Conservation (phyloP, 306 rosid genomes). For the Vigna unguiculata region DNA sequence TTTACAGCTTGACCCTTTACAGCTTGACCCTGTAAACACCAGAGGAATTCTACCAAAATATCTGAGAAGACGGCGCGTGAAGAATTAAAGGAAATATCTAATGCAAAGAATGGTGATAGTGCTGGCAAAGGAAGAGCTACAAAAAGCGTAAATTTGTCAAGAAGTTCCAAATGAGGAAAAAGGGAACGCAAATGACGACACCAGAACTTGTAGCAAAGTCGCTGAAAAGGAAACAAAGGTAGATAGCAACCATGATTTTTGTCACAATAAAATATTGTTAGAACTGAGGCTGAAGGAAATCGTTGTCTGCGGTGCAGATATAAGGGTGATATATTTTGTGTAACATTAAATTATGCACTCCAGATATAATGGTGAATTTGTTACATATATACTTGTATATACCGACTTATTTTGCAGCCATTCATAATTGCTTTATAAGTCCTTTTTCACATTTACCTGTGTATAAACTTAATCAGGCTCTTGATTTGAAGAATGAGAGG, state of each 20-base stretch:
- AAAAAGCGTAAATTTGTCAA: constrained; percentile 42
- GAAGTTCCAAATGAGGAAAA: constrained; percentile 41
- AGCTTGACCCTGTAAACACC: constrained; percentile 23
- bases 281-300: background rate
- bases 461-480: constrained; percentile 34
- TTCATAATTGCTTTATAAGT: constrained; percentile 10
- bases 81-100: constrained; percentile 62
- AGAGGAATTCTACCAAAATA: constrained; percentile 28
- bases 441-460: constrained; percentile 25
- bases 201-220: background rate
- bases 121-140: constrained; percentile 40
- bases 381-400: constrained; percentile 17
- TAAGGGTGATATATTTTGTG: background rate
- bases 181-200: constrained; percentile 35
- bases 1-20: too few relatives aligned
- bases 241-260: background rate
- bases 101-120: constrained; percentile 54
- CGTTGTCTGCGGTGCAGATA: background rate
- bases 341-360: constrained; percentile 9
- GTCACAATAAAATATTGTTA: background rate
- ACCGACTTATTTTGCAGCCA: constrained; percentile 2
- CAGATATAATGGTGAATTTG: background rate
- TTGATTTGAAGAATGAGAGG: constrained; percentile 52
- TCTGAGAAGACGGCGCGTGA: constrained; percentile 57
- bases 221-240: background rate